Percentiles rank a stretch among this genome's conserved stretches.
Conservation (phyloP, 1,284 basidiomycete genomes). For the Ustilago tritici region DNA sequence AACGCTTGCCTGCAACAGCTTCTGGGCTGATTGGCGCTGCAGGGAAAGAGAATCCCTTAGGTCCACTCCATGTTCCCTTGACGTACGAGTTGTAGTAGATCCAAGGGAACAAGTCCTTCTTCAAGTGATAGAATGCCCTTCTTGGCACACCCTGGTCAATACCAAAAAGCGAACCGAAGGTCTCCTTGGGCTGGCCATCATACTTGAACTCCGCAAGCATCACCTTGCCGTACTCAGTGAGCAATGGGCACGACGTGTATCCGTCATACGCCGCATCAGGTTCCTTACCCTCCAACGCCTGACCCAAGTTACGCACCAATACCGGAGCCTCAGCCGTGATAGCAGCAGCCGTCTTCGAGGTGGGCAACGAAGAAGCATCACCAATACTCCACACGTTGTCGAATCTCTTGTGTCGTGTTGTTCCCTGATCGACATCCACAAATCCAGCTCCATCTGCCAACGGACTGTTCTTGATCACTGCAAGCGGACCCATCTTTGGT, state of each 20-base stretch:
- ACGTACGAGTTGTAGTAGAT: slow-evolving; percentile 89
- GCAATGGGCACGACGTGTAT: slow-evolving; percentile 67
- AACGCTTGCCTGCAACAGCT: slow-evolving; percentile 37
- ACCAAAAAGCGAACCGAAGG: slow-evolving; percentile 68
- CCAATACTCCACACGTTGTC: slow-evolving; percentile 89
- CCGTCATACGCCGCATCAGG: slow-evolving; percentile 64
- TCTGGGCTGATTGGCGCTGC: slow-evolving; percentile 34
- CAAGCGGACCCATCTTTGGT: slow-evolving; percentile 89
- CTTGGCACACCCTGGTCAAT: slow-evolving; percentile 62
- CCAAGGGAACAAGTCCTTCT: slow-evolving; percentile 90
- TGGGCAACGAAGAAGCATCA: slow-evolving; percentile 89
- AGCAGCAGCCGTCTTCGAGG: slow-evolving; percentile 95
- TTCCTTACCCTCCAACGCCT: slow-evolving; percentile 47
- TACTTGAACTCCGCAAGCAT: slow-evolving; percentile 89
- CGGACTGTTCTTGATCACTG: slow-evolving; percentile 78
- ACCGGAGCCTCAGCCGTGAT: slow-evolving; percentile 93
- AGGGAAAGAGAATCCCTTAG: slow-evolving; percentile 55
- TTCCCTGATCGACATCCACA: slow-evolving; percentile 83
- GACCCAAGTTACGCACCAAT: slow-evolving; percentile 82
- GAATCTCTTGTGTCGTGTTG: slow-evolving; percentile 83
- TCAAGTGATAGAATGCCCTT: slow-evolving; percentile 88
- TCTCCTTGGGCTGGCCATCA: slow-evolving; percentile 85
- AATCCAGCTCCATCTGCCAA: slow-evolving; percentile 74
- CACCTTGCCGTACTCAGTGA: slow-evolving; percentile 86
- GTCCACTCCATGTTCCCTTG: slow-evolving; percentile 72